Percentiles rank a stretch among this genome's conserved stretches.
phyloP scores from a whole-genome alignment of 345 rosid genomes.

The Lagerstroemia speciosa region DNA sequence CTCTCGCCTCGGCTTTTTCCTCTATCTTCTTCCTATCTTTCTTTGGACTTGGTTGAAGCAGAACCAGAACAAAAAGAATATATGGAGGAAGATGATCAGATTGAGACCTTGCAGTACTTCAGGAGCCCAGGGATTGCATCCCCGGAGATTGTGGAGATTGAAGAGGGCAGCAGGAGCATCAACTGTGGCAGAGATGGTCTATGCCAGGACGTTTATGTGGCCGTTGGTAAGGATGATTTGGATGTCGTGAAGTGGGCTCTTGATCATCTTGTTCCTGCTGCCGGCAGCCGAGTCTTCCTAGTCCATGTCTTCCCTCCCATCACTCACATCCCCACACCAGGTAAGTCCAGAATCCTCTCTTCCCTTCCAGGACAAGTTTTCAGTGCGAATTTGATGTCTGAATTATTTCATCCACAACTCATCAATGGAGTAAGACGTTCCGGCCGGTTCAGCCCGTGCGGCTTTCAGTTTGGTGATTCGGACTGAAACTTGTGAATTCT shows the following conservation, averaged over 20 bases:
- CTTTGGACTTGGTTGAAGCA: not conserved
- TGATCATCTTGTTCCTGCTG: constrained; percentile 34
- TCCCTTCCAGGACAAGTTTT: not conserved
- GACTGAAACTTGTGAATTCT: not conserved
- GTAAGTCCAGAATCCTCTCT: constrained; percentile 13
- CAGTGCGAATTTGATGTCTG: too few relatives aligned
- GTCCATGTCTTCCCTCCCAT: constrained; percentile 54
- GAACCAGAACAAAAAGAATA: constrained; percentile 18
- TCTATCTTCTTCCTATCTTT: not conserved
- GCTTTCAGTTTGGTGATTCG: too few relatives aligned
- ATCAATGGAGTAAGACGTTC: not conserved
- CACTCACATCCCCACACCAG: constrained; percentile 44
- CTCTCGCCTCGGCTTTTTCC: not conserved
- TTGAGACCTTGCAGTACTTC: constrained; percentile 12
- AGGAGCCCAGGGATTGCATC: constrained; percentile 26
- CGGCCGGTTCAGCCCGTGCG: not conserved
- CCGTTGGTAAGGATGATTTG: constrained; percentile 53
- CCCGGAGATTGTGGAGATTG: constrained; percentile 57
- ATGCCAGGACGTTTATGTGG: constrained; percentile 43
- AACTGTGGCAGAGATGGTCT: constrained; percentile 14
- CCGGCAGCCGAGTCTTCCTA: constrained; percentile 42
- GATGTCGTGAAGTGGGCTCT: constrained; percentile 50
- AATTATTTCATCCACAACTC: too few relatives aligned
- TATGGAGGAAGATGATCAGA: constrained; percentile 12
- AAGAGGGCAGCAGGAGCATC: constrained; percentile 34